Base-by-base conservation (phyloP, 768 basidiomycete species). In the Phylloporus scabripes region DNA sequence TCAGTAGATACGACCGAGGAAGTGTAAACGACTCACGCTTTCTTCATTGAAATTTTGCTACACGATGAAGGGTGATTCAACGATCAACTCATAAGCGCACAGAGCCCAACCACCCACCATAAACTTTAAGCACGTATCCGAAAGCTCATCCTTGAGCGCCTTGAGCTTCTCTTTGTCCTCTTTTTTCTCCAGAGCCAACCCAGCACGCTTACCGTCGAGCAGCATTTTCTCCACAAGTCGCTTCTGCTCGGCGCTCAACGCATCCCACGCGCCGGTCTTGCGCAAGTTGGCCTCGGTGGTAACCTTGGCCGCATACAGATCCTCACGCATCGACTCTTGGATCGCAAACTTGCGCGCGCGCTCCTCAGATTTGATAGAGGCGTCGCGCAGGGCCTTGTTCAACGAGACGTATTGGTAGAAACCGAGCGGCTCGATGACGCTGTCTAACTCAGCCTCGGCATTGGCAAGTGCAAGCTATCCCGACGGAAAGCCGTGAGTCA, bases 21-120 rank as follows among this genome's bases (percentile, higher is more conserved):
- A 24, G 7, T 12, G 10, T 11, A 23, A 39, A 5, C 7, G 11
- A 57, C 73, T 43, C 55, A 87, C 88, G 37, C 84, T 83, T 62
- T 93, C 91, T 66, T 94, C 90, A 58, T 92, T 92, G 70, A 85
- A 90, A 70, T 91, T 89, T 83, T 87, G 89, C 84, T 87, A 50
- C 9, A 36, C 48, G 39, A 53, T 38, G 21, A 40, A 8, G n/a
- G 29, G 15, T 4, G 26, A 32, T 33, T 49, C 31, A 46, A 32
- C 26, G 32, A 12, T 12, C 24, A 5, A 34, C 37, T 2, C n/a
- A 26, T 23, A 31, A 2, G 20, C n/a, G 1, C n/a, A 10, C 48
- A 4, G 17, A 20, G 7, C 11, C 2, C 11, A 36, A 43, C 7
- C 2, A 70, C 82, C 53, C 58, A 88, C 87, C 64, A 75, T 81